Evolutionary conservation across 495 filamentous ascomycete genomes (phyloP).

Genomic region (Usnea hakonensis): DNA sequence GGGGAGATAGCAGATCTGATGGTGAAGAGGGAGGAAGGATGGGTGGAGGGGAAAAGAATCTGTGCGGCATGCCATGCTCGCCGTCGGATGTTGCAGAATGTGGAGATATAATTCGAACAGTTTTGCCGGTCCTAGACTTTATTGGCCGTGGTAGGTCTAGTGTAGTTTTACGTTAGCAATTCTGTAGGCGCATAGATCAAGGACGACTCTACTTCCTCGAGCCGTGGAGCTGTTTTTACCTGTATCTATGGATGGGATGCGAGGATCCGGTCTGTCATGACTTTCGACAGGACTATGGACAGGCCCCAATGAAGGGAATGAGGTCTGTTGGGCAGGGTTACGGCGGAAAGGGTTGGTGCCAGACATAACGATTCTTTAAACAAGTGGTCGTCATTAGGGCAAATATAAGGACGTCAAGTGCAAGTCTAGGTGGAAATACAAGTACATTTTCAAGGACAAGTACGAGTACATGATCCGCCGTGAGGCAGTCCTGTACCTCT

Average conservation of each 20-base stretch:
- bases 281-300: slow-evolving; percentile 7
- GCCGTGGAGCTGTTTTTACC: slow-evolving; percentile 10
- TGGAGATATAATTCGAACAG: slow-evolving; percentile 64
- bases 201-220: neutral
- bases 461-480: neutral
- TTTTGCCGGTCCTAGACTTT: slow-evolving; percentile 71
- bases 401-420: slow-evolving; percentile 1
- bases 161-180: neutral
- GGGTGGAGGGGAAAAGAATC: slow-evolving; percentile 11
- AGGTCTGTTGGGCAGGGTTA: slow-evolving; percentile 21
- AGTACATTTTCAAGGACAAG: too few species aligned
- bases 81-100: slow-evolving; percentile 22
- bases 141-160: slow-evolving; percentile 63
- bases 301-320: neutral
- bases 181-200: neutral
- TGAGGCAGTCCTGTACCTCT: neutral
- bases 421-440: neutral
- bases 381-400: slow-evolving; percentile 20
- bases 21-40: slow-evolving; percentile 6
- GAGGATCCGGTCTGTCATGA: slow-evolving; percentile 14
- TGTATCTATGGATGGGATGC: slow-evolving; percentile 22
- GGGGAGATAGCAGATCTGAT: slow-evolving; percentile 5
- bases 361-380: slow-evolving; percentile 38
- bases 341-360: slow-evolving; percentile 51
- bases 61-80: slow-evolving; percentile 7